These are phyloP conservation scores for Tricholomella constricta DNA, from an alignment of 768 basidiomycete species.

Conservation along the genomic window DNA sequence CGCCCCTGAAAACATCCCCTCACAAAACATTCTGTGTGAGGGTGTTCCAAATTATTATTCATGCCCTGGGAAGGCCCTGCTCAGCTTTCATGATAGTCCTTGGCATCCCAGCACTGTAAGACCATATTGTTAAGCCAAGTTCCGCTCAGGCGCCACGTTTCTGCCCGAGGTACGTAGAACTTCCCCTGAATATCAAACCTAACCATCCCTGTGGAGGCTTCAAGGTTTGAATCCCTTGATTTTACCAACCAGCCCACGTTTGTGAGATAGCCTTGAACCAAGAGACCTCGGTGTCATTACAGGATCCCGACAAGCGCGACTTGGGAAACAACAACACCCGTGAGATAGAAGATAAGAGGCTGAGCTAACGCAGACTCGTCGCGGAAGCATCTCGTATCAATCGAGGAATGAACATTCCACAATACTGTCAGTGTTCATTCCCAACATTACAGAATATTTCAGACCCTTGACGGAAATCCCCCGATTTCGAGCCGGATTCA, in stretches of 20 bases:
- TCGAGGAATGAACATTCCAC: not conserved
- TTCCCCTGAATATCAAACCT: not conserved
- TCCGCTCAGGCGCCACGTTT: too few relatives aligned
- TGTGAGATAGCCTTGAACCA: not conserved
- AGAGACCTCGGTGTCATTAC: too few relatives aligned
- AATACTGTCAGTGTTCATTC: not conserved
- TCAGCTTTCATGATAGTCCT: too few relatives aligned
- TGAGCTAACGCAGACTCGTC: not conserved
- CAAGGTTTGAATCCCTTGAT: not conserved
- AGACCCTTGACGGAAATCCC: not conserved
- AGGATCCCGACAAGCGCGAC: too few relatives aligned
- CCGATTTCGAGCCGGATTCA: not conserved
- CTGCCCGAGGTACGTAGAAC: not conserved
- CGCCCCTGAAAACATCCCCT: too few relatives aligned
- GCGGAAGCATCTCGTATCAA: conserved; percentile 8
- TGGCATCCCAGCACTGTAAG: too few relatives aligned
- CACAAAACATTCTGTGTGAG: too few relatives aligned
- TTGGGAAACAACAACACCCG: too few relatives aligned
- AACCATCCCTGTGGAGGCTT: not conserved
- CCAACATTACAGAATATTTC: not conserved
- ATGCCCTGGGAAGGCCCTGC: too few relatives aligned
- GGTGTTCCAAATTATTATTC: too few relatives aligned
- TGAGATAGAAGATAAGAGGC: not conserved
- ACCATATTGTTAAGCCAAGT: too few relatives aligned
- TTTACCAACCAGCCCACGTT: not conserved